These are phyloP conservation scores for Raddia distichophylla DNA, from an alignment of 176 grass and related monocot genomes.

Conservation along the genomic window DNA sequence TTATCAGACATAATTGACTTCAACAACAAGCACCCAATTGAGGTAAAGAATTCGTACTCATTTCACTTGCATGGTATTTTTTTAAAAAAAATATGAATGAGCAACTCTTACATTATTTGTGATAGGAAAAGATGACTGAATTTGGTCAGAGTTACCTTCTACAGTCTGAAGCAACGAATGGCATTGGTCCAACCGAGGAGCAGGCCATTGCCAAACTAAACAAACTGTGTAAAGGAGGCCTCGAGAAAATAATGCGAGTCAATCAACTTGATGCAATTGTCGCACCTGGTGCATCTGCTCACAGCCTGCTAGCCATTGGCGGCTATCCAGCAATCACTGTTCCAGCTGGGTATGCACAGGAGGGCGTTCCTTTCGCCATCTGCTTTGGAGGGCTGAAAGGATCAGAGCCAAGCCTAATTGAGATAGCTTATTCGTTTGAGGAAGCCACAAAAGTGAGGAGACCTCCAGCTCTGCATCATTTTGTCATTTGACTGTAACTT, in stretches of 20 bases:
- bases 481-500: slow-evolving; percentile 43
- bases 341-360: slow-evolving; percentile 62
- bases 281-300: slow-evolving; percentile 48
- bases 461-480: slow-evolving; percentile 54
- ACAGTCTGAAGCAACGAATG: slow-evolving; percentile 64
- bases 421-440: slow-evolving; percentile 81
- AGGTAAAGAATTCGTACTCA: slow-evolving; percentile 41
- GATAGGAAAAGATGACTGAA: slow-evolving; percentile 66
- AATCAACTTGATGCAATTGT: slow-evolving; percentile 67
- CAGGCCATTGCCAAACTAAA: slow-evolving; percentile 57
- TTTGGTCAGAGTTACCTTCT: slow-evolving; percentile 65
- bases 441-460: slow-evolving; percentile 63
- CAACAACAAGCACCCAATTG: slow-evolving; percentile 55
- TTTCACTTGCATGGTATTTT: neutral
- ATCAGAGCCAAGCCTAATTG: slow-evolving; percentile 69
- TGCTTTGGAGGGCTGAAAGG: slow-evolving; percentile 81
- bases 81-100: neutral
- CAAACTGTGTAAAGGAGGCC: slow-evolving; percentile 49
- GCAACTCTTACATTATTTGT: neutral
- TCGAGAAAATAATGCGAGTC: slow-evolving; percentile 66
- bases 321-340: slow-evolving; percentile 71
- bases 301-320: slow-evolving; percentile 66
- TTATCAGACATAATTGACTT: slow-evolving; percentile 77
- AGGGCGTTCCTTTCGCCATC: slow-evolving; percentile 60
- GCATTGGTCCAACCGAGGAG: slow-evolving; percentile 54